Conservation (phyloP, 495 filamentous ascomycete species). For the Cladorrhinum samala region DNA sequence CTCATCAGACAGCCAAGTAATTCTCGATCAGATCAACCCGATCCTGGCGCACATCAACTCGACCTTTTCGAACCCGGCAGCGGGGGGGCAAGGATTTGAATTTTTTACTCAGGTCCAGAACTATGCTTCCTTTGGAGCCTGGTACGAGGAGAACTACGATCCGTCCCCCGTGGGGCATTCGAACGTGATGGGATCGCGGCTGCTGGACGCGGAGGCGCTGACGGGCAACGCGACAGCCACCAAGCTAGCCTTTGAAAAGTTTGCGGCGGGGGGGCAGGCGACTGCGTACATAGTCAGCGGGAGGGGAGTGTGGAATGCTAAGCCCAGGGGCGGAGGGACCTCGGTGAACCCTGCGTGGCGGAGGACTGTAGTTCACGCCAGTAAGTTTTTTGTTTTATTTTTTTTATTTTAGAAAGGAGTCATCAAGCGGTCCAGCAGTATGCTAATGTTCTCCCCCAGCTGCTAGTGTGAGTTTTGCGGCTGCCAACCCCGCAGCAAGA, state of each 20-base stretch:
- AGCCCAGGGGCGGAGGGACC: constrained; percentile 37
- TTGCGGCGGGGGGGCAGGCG: constrained; percentile 1
- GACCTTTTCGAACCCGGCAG: no score
- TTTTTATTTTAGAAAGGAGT: no score
- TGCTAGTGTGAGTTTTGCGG: constrained; percentile 16
- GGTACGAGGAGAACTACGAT: constrained; percentile 38
- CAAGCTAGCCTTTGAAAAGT: constrained; percentile 21
- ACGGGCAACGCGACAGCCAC: constrained; percentile 20
- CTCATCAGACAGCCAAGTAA: constrained; percentile 26
- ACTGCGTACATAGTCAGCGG: constrained; percentile 30
- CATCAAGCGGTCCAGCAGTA: no score
- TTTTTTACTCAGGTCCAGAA: constrained; percentile 33
- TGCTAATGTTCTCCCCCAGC: neutral
- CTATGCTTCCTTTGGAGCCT: constrained; percentile 41
- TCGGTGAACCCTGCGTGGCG: constrained; percentile 54
- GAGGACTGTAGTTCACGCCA: constrained; percentile 39
- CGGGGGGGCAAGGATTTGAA: constrained; percentile 6
- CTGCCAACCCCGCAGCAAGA: constrained; percentile 32
- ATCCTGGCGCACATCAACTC: constrained; percentile 32
- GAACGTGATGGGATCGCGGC: constrained; percentile 32
- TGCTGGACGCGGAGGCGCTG: constrained; percentile 30
- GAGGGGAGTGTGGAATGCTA: constrained; percentile 29
- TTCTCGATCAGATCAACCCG: constrained; percentile 39
- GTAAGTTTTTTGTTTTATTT: constrained; percentile 12
- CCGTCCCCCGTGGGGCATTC: constrained; percentile 29